These are phyloP conservation scores for Dacryopinax primogenitus DNA, from an alignment of 768 basidiomycete species.

Conservation along the genomic window DNA sequence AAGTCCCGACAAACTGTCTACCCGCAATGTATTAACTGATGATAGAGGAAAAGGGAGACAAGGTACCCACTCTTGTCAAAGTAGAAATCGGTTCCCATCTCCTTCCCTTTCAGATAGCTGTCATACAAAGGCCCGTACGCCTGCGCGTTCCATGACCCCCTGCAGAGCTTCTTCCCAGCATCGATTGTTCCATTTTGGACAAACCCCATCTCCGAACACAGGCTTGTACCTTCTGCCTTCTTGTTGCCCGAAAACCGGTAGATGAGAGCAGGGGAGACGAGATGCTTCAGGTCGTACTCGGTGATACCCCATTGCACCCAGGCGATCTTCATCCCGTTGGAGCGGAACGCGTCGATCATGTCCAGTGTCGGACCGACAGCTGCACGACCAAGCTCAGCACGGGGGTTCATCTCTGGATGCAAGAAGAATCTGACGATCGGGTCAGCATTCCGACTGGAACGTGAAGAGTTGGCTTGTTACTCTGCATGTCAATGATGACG, in stretches of 20 bases:
- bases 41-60: neutral
- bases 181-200: neutral
- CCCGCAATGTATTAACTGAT: neutral
- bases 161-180: neutral
- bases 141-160: neutral
- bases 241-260: neutral
- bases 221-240: neutral
- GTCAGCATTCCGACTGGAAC: slow-evolving; percentile 19
- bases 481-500: slow-evolving; percentile 62
- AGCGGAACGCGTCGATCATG: slow-evolving; percentile 39
- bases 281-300: neutral
- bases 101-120: neutral
- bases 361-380: slow-evolving; percentile 46
- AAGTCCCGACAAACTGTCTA: slow-evolving; percentile 40
- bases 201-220: neutral
- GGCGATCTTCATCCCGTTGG: slow-evolving; percentile 42
- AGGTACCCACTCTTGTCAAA: neutral
- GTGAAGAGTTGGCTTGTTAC: slow-evolving; percentile 30
- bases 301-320: slow-evolving; percentile 40
- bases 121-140: neutral
- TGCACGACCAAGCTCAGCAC: slow-evolving; percentile 39
- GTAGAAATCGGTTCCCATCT: neutral
- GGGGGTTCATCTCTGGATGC: slow-evolving; percentile 44
- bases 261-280: neutral
- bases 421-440: slow-evolving; percentile 43